These are phyloP conservation scores for Paraphaeosphaeria minitans DNA, from an alignment of 2,329 filamentous ascomycete species.

Conservation along the genomic window DNA sequence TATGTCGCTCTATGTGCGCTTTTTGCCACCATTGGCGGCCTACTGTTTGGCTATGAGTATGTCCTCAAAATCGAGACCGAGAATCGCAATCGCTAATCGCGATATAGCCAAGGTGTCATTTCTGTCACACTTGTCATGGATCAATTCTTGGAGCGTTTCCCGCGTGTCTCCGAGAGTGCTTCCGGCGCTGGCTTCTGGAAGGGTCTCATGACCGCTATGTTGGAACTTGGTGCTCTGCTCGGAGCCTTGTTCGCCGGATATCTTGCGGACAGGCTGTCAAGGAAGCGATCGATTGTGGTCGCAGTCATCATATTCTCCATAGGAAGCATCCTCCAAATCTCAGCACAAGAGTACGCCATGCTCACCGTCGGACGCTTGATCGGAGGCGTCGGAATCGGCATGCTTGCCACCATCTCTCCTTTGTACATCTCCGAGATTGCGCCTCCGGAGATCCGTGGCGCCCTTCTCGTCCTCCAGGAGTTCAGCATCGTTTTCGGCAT, in stretches of 20 bases:
- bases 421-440: constrained; percentile 60
- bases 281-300: constrained; percentile 59
- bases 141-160: constrained; percentile 55
- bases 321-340: constrained; percentile 59
- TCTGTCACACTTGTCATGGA: constrained; percentile 58
- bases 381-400: constrained; percentile 59
- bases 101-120: constrained; percentile 48
- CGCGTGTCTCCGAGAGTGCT: constrained; percentile 49
- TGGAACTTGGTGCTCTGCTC: constrained; percentile 58
- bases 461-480: constrained; percentile 56
- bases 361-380: constrained; percentile 56
- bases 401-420: constrained; percentile 54
- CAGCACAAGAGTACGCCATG: constrained; percentile 57
- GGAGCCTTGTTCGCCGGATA: constrained; percentile 48
- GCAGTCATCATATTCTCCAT: constrained; percentile 59
- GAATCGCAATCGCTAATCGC: neutral
- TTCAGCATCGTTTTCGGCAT: constrained; percentile 55
- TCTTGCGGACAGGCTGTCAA: constrained; percentile 58
- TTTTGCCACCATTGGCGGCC: constrained; percentile 57
- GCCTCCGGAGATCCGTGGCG: constrained; percentile 56
- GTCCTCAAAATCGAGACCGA: neutral
- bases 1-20: constrained; percentile 59
- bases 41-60: constrained; percentile 57
- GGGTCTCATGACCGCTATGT: constrained; percentile 59
- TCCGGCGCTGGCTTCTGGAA: constrained; percentile 53